phyloP scores from a whole-genome alignment of 176 grass and related monocot species.

The Paspalum vaginatum region DNA sequence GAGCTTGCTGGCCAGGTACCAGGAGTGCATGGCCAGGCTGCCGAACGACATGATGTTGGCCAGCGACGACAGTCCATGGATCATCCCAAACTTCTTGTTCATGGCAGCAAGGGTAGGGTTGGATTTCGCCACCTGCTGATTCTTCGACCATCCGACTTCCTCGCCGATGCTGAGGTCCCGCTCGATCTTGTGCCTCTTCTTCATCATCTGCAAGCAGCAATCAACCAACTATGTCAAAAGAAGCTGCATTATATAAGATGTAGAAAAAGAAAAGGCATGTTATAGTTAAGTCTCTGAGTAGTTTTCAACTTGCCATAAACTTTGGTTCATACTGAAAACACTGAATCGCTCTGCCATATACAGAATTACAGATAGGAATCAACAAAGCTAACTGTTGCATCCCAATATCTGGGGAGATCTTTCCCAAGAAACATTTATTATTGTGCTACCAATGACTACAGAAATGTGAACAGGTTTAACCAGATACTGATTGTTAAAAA shows the following conservation, averaged over 20 bases:
- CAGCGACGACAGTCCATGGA: slow-evolving; percentile 87
- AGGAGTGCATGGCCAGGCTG: slow-evolving; percentile 94
- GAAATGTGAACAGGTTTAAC: not conserved
- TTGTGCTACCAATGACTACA: too few species aligned
- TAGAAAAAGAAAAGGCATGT: not conserved
- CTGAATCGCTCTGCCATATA: too few species aligned
- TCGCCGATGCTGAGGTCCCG: slow-evolving; percentile 83
- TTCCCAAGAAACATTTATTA: too few species aligned
- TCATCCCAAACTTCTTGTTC: slow-evolving; percentile 99
- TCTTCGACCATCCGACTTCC: slow-evolving; percentile 93
- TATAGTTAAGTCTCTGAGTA: not conserved
- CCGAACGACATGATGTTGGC: slow-evolving; percentile 95
- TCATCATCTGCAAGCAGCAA: slow-evolving; percentile 81
- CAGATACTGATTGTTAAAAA: not conserved
- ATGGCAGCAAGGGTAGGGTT: slow-evolving; percentile 73
- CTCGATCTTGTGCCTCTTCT: slow-evolving; percentile 95
- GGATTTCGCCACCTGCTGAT: slow-evolving; percentile 76
- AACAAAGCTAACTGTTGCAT: not conserved
- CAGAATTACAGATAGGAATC: too few species aligned
- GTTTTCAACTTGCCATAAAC: not conserved
- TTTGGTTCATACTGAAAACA: not conserved
- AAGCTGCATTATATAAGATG: not conserved
- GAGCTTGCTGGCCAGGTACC: slow-evolving; percentile 89
- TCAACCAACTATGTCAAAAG: slow-evolving; percentile 3
- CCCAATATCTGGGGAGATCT: too few species aligned